Evolutionary conservation across 2,329 filamentous ascomycete genomes (phyloP), one percentile per base, ranked within the genome.

Genomic region (Incumbomyces delicatus): DNA sequence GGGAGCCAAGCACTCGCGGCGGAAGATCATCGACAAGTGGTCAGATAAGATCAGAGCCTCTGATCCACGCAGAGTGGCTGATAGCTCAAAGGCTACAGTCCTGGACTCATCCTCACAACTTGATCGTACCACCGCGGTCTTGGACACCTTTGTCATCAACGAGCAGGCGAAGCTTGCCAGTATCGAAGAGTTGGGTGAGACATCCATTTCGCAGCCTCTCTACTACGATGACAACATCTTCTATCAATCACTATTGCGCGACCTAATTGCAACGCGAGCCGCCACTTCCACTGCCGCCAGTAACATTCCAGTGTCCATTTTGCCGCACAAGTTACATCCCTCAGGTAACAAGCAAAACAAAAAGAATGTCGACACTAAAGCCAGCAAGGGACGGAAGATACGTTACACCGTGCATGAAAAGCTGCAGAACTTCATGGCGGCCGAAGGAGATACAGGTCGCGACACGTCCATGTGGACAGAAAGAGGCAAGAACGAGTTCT

Each of bases 401-500:
- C 77, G 87, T 33, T 98, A 90, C 66, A 92, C 86, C 13, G 87
- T 95, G 38, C 89, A 96, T 61, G 90, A 96, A 70, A 96, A 96
- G 71, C 66, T 98, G 60, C 87, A 95, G 69, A 95, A 95, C 65
- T 96, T 96, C 61, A 95, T 95, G 88, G 89, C 89, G 10, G 82
- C 88, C 0, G 56, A 58, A 35, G 42, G 42, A 6, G 42, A 45
- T 31, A 45, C 41, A 14, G 54, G 54, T 30, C 44, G 95, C 63
- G 85, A 94, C 62, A 74, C 86, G 44, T 75, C 83, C 2, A 67
- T 65, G 13, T 98, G 92, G 92, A 85, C 86, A 51, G 80, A 83
- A 55, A 76, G 78, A 50, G 87, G 89, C 46, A 79, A 87, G 49
- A 86, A 92, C 32, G 70, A 73, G 48, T 79, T 90, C 63, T 89